phyloP scores from a whole-genome alignment of 169 alveolate genomes.

The Besnoitia besnoiti region DNA sequence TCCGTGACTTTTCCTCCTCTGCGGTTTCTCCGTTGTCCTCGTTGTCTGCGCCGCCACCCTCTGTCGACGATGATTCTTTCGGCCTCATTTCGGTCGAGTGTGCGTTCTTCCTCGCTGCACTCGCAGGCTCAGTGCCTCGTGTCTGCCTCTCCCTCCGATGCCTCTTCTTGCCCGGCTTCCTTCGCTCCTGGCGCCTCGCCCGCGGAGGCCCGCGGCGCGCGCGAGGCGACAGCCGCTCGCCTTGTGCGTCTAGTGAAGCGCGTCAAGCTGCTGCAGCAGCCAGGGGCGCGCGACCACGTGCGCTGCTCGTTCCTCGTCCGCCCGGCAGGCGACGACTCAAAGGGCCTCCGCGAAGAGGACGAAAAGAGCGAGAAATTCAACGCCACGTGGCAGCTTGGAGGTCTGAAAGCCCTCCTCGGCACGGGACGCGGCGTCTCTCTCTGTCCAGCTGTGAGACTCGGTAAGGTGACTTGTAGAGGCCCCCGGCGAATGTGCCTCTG shows the following conservation, averaged over 20 bases:
- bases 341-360: neutral
- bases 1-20: neutral
- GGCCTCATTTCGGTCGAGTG: too few species aligned
- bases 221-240: neutral
- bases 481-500: too few species aligned
- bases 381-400: neutral
- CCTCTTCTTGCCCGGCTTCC: neutral
- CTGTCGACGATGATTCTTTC: too few species aligned
- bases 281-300: neutral
- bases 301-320: neutral
- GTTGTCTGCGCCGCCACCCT: too few species aligned
- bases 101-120: too few species aligned
- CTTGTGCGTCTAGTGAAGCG: neutral
- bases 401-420: constrained; percentile 17
- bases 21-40: neutral
- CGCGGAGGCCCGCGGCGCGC: neutral
- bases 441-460: constrained; percentile 17
- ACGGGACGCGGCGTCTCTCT: constrained; percentile 31
- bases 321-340: neutral
- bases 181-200: neutral
- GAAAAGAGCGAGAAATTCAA: neutral
- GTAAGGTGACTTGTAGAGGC: too few species aligned
- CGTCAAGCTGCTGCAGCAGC: constrained; percentile 33
- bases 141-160: too few species aligned
- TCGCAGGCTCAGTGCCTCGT: too few species aligned